Evolutionary conservation across 2,329 filamentous ascomycete species (phyloP), one percentile per base, ranked within the genome.

Genomic region (Colletotrichum sp.): DNA sequence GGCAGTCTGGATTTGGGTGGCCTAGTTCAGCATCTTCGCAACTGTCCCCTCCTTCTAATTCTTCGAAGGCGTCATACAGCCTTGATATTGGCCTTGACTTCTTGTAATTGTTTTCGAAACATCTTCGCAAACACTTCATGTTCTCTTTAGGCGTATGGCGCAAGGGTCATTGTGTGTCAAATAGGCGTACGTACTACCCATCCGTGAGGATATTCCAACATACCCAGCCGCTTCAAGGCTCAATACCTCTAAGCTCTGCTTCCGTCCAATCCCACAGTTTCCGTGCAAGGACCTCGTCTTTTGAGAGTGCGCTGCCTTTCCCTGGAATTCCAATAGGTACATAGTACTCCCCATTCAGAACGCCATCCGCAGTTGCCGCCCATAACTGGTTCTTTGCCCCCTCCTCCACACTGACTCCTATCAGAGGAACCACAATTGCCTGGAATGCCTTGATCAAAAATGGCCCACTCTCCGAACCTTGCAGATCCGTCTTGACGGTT

Each of bases 241-340:
- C 28, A 25, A 34, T 12, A 16, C 16, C 48, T 34, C 22, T 67
- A 15, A 84, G 64, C 75, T 84, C 82, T 52, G 79, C 78, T 68
- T 81, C 82, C 5, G 82, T 84, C 83, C 83, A 85, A n/a, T 83
- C 80, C 83, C 83, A 84, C 57, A 84, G 36, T 65, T 77, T 80
- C 71, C 79, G 80, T 4, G 81, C 81, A 25, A 84, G 28, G 8
- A 68, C 78, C 28, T 82, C 78, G 36, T 83, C 77, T 39, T 76
- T 80, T 1, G 78, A 78, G 8, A 72, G 72, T 39, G 65, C 75
- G 30, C 68, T 78, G 27, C 78, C 78, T n/a, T 68, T 78, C 5
- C 76, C 80, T 9, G 64, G 63, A 6, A 82, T 72, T 3, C 82
- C 83, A 7, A 85, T 77, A 0, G 82, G 83, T 71, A 81, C 81